A percentile compares a stretch with the other conserved stretches of the same genome.
These are phyloP conservation scores for Lachnellula cervina DNA, from an alignment of 2,329 filamentous ascomycete genomes.

Conservation along the genomic window DNA sequence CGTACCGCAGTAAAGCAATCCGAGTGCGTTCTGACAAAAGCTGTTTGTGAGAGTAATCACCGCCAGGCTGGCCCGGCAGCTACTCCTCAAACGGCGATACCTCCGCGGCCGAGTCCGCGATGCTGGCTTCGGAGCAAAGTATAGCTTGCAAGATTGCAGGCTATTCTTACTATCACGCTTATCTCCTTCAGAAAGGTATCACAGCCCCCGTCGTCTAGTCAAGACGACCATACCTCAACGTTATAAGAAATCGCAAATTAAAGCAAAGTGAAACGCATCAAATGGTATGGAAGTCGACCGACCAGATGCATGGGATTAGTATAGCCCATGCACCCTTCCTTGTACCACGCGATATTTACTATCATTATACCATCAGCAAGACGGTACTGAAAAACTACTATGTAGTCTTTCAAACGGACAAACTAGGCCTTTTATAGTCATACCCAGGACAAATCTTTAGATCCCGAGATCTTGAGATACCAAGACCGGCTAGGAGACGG, in stretches of 20 bases:
- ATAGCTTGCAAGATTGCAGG: constrained; percentile 30
- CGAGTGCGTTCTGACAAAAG: not conserved
- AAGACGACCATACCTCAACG: too few relatives aligned
- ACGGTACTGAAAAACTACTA: not conserved
- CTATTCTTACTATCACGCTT: constrained; percentile 53
- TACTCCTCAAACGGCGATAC: constrained; percentile 18
- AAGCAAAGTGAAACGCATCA: too few relatives aligned
- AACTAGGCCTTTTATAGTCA: constrained; percentile 37
- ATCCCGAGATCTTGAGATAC: constrained; percentile 7
- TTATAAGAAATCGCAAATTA: too few relatives aligned
- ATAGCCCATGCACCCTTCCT: constrained; percentile 4
- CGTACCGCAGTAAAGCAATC: too few relatives aligned
- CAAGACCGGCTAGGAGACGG: not conserved
- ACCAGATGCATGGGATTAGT: too few relatives aligned
- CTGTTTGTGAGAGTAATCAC: not conserved
- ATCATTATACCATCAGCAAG: not conserved
- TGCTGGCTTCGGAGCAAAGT: constrained; percentile 55
- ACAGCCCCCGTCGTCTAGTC: not conserved
- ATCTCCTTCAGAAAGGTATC: constrained; percentile 29
- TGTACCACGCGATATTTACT: not conserved
- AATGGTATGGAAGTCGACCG: too few relatives aligned
- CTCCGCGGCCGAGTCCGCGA: constrained; percentile 52
- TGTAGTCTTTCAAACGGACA: constrained; percentile 11
- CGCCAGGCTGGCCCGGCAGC: not conserved
- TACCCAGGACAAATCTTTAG: constrained; percentile 36